Evolutionary conservation across 2,329 filamentous ascomycete species (phyloP), one percentile per base, ranked within the genome.

Genomic region (Penicillium sp.): DNA sequence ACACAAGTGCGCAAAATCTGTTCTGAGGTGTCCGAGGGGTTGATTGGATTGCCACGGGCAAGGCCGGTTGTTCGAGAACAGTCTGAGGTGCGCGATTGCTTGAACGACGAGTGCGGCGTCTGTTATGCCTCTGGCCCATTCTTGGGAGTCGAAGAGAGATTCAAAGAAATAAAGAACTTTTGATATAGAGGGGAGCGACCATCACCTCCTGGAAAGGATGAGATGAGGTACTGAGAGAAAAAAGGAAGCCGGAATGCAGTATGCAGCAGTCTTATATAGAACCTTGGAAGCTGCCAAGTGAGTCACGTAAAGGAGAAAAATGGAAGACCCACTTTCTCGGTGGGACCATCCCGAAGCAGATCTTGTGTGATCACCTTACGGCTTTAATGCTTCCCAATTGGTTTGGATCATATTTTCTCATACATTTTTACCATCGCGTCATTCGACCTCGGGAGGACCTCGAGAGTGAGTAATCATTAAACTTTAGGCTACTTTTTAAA

Each of bases 71-170:
- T n/a, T 55, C 34, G 46, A 53, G 12, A 58, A 45, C 50, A 38
- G 58, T 41, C 25, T 46, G 34, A 35, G 57, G 25, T 29, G 18
- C 21, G 60, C 66, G 64, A 57, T 73, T 69, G 61, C 70, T 71
- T 54, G 70, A 72, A 58, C 73, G 72, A 58, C 75, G 72, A 57
- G 72, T 75, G 48, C 75, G 73, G 59, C 76, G 72, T 68, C 76
- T 70, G 58, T 78, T 78, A 60, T 78, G 76, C 60, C 74, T 74
- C 61, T 77, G 76, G 64, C 75, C 75, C 75, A 78, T 78, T 58
- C 64, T 71, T 56, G 18, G 44, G 45, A 45, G 46, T 50, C 6
- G 32, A 34, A 27, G 15, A 25, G 23, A 42, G 15, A 23, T n/a
- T 42, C 16, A 6, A 41, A 34, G 32, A 16, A 42, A 27, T 41